Evolutionary conservation across 768 basidiomycete genomes (phyloP).

Genomic region (Termitomyces sp.): DNA sequence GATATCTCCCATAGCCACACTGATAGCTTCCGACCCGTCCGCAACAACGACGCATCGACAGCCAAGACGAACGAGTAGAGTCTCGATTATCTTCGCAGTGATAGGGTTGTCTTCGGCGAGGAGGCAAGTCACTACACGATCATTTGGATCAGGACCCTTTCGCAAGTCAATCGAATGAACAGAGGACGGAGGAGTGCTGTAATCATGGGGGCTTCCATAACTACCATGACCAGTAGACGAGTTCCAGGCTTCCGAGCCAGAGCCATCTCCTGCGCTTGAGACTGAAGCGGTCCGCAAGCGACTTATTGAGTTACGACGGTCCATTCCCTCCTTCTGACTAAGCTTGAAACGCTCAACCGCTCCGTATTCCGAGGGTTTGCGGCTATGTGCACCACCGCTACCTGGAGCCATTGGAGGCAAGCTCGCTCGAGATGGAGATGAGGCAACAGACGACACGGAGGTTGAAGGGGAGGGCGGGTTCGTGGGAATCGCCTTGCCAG

Average conservation of each 20-base stretch:
- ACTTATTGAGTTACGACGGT: constrained; percentile 80
- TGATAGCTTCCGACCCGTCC: constrained; percentile 95
- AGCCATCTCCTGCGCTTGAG: constrained; percentile 75
- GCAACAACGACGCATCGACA: constrained; percentile 94
- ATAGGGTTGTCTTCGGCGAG: constrained; percentile 98
- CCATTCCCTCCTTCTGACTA: constrained; percentile 70
- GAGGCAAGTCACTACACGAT: constrained; percentile 88
- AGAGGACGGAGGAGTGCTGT: constrained; percentile 74
- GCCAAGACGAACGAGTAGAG: constrained; percentile 86
- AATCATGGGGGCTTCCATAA: constrained; percentile 37
- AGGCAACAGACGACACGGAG: constrained; percentile 86
- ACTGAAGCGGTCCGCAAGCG: constrained; percentile 83
- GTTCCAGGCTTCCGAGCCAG: constrained; percentile 70
- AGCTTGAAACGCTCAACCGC: constrained; percentile 87
- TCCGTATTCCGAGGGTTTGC: constrained; percentile 88
- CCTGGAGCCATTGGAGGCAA: constrained; percentile 69
- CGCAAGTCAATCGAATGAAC: constrained; percentile 80
- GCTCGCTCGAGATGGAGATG: constrained; percentile 78
- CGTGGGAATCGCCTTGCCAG: constrained; percentile 48
- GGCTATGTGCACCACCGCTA: constrained; percentile 51
- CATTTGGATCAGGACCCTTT: constrained; percentile 70
- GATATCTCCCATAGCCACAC: constrained; percentile 96
- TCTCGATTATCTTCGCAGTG: constrained; percentile 96
- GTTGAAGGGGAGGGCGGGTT: constrained; percentile 90
- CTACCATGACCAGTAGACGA: constrained; percentile 49